Evolutionary conservation across 495 filamentous ascomycete species (phyloP).

Genomic region (Xylaria telfairii): DNA sequence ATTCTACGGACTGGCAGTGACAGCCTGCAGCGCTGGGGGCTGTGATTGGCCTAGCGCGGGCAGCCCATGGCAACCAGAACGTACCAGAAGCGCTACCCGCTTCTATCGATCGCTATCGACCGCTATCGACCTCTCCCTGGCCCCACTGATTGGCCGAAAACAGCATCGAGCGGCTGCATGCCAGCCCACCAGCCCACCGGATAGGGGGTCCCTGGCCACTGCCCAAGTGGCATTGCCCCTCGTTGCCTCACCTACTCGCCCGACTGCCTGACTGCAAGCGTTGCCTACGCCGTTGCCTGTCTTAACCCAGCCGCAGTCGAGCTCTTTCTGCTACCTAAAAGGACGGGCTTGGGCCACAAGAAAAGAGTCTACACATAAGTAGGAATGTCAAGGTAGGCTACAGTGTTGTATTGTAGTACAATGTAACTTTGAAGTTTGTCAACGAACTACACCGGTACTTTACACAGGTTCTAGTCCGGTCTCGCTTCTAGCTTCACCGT

Average conservation of each 20-base stretch:
- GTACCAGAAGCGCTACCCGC: slow-evolving; percentile 20
- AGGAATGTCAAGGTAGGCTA: too few species aligned
- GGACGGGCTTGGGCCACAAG: too few species aligned
- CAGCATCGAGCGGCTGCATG: slow-evolving; percentile 18
- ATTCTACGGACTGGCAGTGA: slow-evolving; percentile 41
- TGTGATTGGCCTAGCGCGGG: slow-evolving; percentile 33
- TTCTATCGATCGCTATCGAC: neutral
- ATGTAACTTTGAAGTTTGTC: too few species aligned
- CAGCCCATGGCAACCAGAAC: slow-evolving; percentile 35
- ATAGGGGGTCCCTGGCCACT: neutral
- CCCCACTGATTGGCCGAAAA: slow-evolving; percentile 27
- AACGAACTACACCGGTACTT: too few species aligned
- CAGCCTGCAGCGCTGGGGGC: slow-evolving; percentile 18
- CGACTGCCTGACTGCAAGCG: slow-evolving; percentile 1
- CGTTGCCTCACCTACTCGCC: slow-evolving; percentile 15
- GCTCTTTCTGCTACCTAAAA: neutral
- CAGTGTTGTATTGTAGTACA: too few species aligned
- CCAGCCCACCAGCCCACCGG: slow-evolving; percentile 10
- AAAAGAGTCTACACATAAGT: too few species aligned
- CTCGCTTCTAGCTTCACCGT: too few species aligned
- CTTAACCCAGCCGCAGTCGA: slow-evolving; percentile 3
- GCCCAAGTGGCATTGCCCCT: slow-evolving; percentile 15
- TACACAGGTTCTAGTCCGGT: too few species aligned
- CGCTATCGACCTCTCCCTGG: slow-evolving; percentile 9
- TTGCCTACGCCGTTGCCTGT: slow-evolving; percentile 4